A percentile compares a stretch with the other conserved stretches of the same genome.
Evolutionary conservation across 441 rosid genomes (phyloP).

Genomic region (Aquilaria agallochum): DNA sequence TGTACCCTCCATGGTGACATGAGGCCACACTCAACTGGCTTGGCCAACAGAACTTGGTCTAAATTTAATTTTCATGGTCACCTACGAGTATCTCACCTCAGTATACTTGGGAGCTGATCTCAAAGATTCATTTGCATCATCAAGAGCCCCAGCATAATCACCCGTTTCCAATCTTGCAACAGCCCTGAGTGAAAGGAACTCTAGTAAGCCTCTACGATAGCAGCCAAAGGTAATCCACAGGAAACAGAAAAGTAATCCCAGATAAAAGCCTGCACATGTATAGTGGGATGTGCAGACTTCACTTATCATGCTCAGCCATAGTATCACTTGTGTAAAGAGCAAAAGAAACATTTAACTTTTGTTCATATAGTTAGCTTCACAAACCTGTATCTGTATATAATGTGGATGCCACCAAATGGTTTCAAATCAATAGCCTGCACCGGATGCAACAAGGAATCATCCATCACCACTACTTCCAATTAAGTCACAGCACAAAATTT

Average conservation of each 20-base stretch:
- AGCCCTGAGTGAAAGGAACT: conserved; percentile 38
- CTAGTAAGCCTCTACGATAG: no score
- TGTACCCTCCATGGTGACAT: no score
- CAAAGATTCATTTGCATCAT: conserved; percentile 56
- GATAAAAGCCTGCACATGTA: no score
- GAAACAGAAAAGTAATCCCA: no score
- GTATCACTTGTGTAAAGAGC: no score
- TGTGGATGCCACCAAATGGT: conserved; percentile 67
- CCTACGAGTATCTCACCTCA: conserved; percentile 36
- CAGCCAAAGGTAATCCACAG: no score
- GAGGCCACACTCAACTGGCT: no score
- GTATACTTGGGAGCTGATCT: conserved; percentile 45
- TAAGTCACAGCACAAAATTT: background rate
- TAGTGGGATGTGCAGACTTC: no score
- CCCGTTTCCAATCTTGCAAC: conserved; percentile 58
- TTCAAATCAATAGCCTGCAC: conserved; percentile 62
- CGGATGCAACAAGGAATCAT: conserved; percentile 8
- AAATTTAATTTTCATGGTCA: background rate
- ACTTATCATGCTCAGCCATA: no score
- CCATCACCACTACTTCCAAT: background rate
- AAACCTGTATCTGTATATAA: conserved; percentile 59
- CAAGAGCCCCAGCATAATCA: conserved; percentile 58
- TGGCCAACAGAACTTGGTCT: no score
- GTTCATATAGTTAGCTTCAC: background rate
- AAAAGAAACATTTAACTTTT: background rate